Base-by-base conservation (phyloP, 2,329 filamentous ascomycete genomes). In the Cordyceps javanica region DNA sequence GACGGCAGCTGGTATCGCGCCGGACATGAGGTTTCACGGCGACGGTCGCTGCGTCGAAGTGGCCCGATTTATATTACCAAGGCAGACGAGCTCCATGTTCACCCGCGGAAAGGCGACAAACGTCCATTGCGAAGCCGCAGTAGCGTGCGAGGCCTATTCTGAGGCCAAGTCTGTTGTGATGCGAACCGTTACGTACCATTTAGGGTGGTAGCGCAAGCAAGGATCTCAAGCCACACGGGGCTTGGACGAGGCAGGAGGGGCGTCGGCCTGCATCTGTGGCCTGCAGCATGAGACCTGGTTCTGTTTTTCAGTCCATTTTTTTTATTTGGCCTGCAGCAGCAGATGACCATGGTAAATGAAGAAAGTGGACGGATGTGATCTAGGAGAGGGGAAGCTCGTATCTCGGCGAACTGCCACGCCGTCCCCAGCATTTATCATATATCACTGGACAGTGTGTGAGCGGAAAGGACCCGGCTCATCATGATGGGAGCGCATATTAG, bases 201-300 rank as follows among this genome's bases (percentile, higher is more conserved):
- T 34, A 19, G 42, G 53, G 53, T 56, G 34, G 44, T 41, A 48
- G 26, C 25, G 44, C 25, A 14, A 49, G 53, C 53, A 56, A 49
- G 53, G 53, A 49, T 56, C 53, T 41, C 42, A 41, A 56, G 53
- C 53, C 53, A 56, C 53, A 39, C 13, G 30, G 25, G 44, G 23
- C n/a, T 36, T 28, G 53, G 30, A 21, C 10, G 41, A 38, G 52
- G 42, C 21, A 48, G 53, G 42, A 48, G 53, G 44, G 42, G 32
- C n/a, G 30, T 42, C 44, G 53, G 53, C 53, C 53, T 56, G 53
- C 53, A 56, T 56, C 23, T 56, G 53, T 56, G 53, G 53, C 44
- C 53, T 56, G 42, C 44, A 48, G 53, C 53, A 56, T 56, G 53
- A 39, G 53, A 55, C 53, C 53, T 48, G 30, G 23, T 48, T 28